phyloP scores from a whole-genome alignment of 768 basidiomycete species.

The Exidia glandulosa region DNA sequence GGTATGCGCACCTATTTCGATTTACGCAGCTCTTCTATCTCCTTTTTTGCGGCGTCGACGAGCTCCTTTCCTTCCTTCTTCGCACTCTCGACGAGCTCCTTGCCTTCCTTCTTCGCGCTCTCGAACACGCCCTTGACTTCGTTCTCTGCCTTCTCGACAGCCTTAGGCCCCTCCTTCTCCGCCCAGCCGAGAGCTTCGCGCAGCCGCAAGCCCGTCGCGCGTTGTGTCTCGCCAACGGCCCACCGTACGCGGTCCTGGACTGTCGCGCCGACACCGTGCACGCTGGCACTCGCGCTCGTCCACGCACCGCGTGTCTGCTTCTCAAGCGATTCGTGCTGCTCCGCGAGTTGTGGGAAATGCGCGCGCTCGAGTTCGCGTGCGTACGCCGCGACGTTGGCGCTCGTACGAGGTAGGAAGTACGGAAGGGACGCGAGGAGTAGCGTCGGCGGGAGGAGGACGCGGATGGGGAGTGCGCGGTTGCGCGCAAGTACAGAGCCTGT shows the following conservation, averaged over 20 bases:
- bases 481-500: conserved; percentile 81
- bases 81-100: conserved; percentile 10
- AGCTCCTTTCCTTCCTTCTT: conserved; percentile 10
- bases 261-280: conserved; percentile 46
- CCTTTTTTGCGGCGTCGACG: conserved; percentile 10
- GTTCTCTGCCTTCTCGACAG: conserved; percentile 11
- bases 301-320: conserved; percentile 10
- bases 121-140: conserved; percentile 9
- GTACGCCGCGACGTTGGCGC: conserved; percentile 56
- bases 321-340: conserved; percentile 38
- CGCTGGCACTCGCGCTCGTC: conserved; percentile 48
- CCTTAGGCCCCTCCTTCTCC: conserved; percentile 12
- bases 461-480: conserved; percentile 56
- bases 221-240: conserved; percentile 47
- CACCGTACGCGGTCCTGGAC: conserved; percentile 41
- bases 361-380: conserved; percentile 56
- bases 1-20: neutral
- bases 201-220: conserved; percentile 63
- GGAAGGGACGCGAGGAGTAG: conserved; percentile 58
- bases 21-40: conserved; percentile 14
- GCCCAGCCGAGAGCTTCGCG: conserved; percentile 44
- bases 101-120: conserved; percentile 13
- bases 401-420: conserved; percentile 82
- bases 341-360: conserved; percentile 57
- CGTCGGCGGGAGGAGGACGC: conserved; percentile 64